These are phyloP conservation scores for Aquilaria agallochum DNA, from an alignment of 441 rosid genomes.

Conservation along the genomic window DNA sequence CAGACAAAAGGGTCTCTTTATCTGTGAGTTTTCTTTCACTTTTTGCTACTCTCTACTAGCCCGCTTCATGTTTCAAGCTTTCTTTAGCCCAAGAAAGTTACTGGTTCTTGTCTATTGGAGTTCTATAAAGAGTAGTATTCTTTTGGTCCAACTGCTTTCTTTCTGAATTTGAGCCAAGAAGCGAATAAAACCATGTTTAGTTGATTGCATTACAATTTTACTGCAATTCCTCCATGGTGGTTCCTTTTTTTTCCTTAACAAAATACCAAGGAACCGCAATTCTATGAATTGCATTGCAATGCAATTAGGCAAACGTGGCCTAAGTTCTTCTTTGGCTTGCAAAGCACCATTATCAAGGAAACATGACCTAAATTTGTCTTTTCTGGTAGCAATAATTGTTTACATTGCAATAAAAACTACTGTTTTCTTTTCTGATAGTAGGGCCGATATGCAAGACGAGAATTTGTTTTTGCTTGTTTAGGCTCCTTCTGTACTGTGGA, in stretches of 20 bases:
- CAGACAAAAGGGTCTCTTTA: slow-evolving; percentile 7
- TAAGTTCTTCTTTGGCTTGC: neutral
- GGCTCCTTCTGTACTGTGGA: too few relatives aligned
- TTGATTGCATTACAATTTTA: too few relatives aligned
- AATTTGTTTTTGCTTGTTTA: too few relatives aligned
- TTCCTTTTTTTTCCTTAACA: too few relatives aligned
- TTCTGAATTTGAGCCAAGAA: neutral
- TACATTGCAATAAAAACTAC: too few relatives aligned
- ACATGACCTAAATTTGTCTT: neutral
- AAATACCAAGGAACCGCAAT: too few relatives aligned
- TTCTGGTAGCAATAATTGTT: too few relatives aligned
- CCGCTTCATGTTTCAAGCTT: slow-evolving; percentile 23
- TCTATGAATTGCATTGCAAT: too few relatives aligned
- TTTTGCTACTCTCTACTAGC: slow-evolving; percentile 27
- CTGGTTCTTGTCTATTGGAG: slow-evolving; percentile 9
- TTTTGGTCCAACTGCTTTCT: slow-evolving; percentile 4
- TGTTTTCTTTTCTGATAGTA: too few relatives aligned
- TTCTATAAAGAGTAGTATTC: neutral
- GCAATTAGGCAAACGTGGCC: too few relatives aligned
- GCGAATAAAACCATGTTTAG: neutral
- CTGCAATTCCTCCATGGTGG: too few relatives aligned
- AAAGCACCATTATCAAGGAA: slow-evolving; percentile 2
- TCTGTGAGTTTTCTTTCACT: slow-evolving; percentile 20
- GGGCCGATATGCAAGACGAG: too few relatives aligned
- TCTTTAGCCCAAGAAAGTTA: neutral